Evolutionary conservation across 306 rosid species (phyloP).

Genomic region (Cicer cuneatum): DNA sequence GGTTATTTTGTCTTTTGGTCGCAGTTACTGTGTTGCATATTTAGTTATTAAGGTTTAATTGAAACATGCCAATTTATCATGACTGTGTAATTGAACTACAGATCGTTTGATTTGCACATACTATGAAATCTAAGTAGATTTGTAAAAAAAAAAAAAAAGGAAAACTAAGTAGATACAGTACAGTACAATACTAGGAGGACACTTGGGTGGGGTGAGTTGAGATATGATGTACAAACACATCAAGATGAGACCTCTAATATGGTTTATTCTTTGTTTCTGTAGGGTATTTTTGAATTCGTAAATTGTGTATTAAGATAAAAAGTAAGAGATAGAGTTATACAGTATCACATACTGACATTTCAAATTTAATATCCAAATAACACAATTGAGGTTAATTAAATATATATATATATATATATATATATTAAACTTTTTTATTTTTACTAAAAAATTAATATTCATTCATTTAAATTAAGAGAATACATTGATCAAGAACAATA

Average conservation of each 20-base stretch:
- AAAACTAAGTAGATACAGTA: not conserved
- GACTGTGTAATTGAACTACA: not conserved
- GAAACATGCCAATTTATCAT: not conserved
- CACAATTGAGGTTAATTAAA: no score
- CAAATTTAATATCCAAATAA: no score
- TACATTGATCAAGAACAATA: no score
- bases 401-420: no score
- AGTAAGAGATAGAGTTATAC: no score
- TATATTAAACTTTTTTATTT: no score
- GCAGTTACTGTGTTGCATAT: not conserved
- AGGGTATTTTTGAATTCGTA: not conserved
- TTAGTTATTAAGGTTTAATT: not conserved
- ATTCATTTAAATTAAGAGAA: no score
- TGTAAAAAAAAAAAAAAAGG: not conserved
- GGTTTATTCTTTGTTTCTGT: not conserved
- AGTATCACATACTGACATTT: no score
- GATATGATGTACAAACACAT: not conserved
- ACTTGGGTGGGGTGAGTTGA: not conserved
- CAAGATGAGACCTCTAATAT: not conserved
- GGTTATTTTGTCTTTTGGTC: not conserved
- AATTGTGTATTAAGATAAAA: not conserved
- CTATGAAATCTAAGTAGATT: no score
- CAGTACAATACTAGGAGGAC: not conserved
- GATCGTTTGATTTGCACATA: not conserved
- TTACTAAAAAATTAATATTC: no score